These are phyloP conservation scores for Eleusine coracana DNA, from an alignment of 176 grass and related monocot genomes.

Conservation along the genomic window DNA sequence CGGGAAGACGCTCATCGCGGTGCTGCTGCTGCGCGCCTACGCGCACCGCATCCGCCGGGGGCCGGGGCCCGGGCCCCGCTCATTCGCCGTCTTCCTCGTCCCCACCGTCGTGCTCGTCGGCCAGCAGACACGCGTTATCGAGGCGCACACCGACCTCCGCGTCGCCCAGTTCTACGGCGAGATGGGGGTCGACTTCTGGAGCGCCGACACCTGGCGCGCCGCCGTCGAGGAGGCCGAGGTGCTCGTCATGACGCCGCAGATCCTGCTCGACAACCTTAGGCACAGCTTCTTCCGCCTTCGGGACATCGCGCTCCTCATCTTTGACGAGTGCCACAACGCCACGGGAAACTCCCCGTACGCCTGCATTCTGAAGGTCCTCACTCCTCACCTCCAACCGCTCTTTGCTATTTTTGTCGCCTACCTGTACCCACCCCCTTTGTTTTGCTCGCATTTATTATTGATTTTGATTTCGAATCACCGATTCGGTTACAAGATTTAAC, in stretches of 20 bases:
- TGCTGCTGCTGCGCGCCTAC: slow-evolving; percentile 66
- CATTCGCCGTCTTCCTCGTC: slow-evolving; percentile 75
- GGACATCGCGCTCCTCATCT: slow-evolving; percentile 73
- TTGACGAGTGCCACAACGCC: slow-evolving; percentile 82
- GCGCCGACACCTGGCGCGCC: slow-evolving; percentile 35
- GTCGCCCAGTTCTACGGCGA: slow-evolving; percentile 71
- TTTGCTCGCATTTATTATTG: slow-evolving; percentile 18
- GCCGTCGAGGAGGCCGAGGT: slow-evolving; percentile 55
- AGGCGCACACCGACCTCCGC: slow-evolving; percentile 66
- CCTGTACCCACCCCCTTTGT: not conserved
- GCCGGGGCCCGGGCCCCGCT: not conserved
- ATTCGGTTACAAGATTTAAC: slow-evolving; percentile 17
- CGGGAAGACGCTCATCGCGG: slow-evolving; percentile 88
- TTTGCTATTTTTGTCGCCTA: not conserved
- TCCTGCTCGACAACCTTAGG: slow-evolving; percentile 72
- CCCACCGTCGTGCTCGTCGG: slow-evolving; percentile 72
- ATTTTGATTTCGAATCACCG: not conserved
- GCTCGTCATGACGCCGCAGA: slow-evolving; percentile 89
- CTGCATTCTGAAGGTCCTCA: slow-evolving; percentile 64
- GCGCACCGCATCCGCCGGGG: slow-evolving; percentile 59
- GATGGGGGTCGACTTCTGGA: slow-evolving; percentile 70
- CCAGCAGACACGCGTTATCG: slow-evolving; percentile 73
- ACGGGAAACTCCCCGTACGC: slow-evolving; percentile 60
- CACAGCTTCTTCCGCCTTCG: slow-evolving; percentile 62
- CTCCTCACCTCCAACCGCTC: not conserved